Conservation (phyloP, 1,139 yeast species). For the Diutina pseudorugosa region DNA sequence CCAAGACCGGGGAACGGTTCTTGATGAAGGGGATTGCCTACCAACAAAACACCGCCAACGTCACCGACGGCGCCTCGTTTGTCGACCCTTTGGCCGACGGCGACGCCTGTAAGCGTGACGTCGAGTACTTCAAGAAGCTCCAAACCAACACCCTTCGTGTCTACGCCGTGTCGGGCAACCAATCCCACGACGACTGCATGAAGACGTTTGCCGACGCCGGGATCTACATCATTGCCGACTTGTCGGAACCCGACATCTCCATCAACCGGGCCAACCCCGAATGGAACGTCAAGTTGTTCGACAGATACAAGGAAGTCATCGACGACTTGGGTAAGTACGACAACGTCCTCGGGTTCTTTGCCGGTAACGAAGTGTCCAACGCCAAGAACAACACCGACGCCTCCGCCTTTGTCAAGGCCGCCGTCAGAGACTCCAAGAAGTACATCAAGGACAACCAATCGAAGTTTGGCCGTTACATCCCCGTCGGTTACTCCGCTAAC, state of each 20-base stretch:
- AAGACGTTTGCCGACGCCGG: slow-evolving; percentile 70
- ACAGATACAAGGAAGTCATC: slow-evolving; percentile 68
- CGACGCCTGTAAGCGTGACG: slow-evolving; percentile 34
- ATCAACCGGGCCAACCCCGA: slow-evolving; percentile 66
- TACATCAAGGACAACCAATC: slow-evolving; percentile 47
- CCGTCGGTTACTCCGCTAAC: slow-evolving; percentile 84
- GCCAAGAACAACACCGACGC: slow-evolving; percentile 51
- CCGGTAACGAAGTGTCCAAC: slow-evolving; percentile 82
- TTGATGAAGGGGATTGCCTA: slow-evolving; percentile 72
- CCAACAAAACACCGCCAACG: slow-evolving; percentile 55
- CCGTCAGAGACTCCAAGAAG: slow-evolving; percentile 70
- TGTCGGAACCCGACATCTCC: slow-evolving; percentile 69
- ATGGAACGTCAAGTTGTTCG: slow-evolving; percentile 55
- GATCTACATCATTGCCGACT: slow-evolving; percentile 77
- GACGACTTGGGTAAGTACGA: slow-evolving; percentile 77
- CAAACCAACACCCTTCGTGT: slow-evolving; percentile 61
- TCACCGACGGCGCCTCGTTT: slow-evolving; percentile 37
- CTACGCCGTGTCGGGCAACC: slow-evolving; percentile 66
- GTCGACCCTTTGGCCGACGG: slow-evolving; percentile 68
- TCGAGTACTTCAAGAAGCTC: slow-evolving; percentile 22
- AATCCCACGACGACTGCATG: slow-evolving; percentile 85
- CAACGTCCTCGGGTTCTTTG: slow-evolving; percentile 79
- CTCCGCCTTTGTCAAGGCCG: slow-evolving; percentile 84
- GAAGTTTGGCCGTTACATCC: slow-evolving; percentile 37
- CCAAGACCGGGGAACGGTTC: slow-evolving; percentile 72